phyloP scores from a whole-genome alignment of 208 protist genomes.

The Leishmania tropica region DNA sequence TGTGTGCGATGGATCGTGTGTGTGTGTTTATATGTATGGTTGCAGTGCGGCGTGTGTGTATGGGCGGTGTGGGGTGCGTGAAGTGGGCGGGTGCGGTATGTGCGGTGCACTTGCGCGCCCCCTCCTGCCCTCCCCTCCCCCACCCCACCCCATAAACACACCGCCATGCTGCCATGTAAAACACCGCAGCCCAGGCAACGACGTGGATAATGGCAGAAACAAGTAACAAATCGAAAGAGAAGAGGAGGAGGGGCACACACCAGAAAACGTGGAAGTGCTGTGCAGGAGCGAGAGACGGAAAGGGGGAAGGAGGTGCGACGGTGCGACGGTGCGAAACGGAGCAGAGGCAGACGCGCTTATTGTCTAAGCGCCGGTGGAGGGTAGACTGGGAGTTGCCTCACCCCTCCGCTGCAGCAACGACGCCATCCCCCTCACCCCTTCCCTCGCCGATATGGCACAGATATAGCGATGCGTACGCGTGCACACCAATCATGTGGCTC shows the following conservation, averaged over 20 bases:
- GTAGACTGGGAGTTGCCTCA: not conserved
- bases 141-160: not conserved
- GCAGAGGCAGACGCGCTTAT: not conserved
- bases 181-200: not conserved
- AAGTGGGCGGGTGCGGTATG: not conserved
- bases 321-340: not conserved
- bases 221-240: not conserved
- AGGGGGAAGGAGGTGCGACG: not conserved
- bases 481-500: not conserved
- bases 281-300: not conserved
- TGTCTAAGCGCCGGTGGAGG: not conserved
- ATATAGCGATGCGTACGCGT: not conserved
- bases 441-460: not conserved
- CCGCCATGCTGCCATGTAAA: not conserved
- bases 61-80: too few relatives aligned
- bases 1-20: not conserved
- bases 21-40: not conserved
- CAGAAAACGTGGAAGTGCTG: not conserved
- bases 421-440: not conserved
- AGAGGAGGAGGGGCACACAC: not conserved
- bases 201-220: not conserved
- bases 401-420: not conserved
- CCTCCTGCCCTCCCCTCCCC: not conserved
- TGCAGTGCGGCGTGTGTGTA: not conserved
- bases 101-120: not conserved